Base-by-base conservation (phyloP, 164 flowering plant genomes). In the Stephania japonica region DNA sequence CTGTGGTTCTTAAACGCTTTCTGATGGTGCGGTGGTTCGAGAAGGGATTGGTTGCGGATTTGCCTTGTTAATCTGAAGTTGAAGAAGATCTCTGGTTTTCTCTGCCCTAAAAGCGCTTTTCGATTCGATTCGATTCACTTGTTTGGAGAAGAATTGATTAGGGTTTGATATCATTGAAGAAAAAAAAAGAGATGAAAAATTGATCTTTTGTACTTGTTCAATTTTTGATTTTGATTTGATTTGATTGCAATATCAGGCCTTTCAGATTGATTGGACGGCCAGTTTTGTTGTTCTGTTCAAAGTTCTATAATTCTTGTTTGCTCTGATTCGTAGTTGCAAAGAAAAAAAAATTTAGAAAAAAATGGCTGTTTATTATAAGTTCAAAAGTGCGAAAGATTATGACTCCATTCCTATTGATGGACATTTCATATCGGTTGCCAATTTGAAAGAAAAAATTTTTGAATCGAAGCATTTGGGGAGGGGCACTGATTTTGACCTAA, bases 361-460 rank as follows among this genome's bases (percentile, higher is more conserved):
- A 74, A 84, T 93, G 99, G 95, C 99, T 67, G 93, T 96, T 63
- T 90, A 93, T 85, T 96, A 88, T 83, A 93, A 96, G 84, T 96
- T 96, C 81, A 96, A 93, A 89, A 96, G 99, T 92, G 97, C 99
- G 63, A 96, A 87, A 89, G 99, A 92, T 87, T 93, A 80, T 78
- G 97, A 90, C 84, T 88, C 98, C 9, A 82, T 93, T 83, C 77
- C 90, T 2, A 88, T 93, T 75, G 98, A 91, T 68, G 97, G 98
- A n/a, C 91, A 93, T 75, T 96, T 93, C 85, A 92, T 96, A 79
- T 85, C 97, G 14, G 94, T 93, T 81, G 90, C 86, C 61, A 82
- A 79, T 77, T 85, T 93, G 90, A 96, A 96, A 92, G 97, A 90
- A 83, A 90, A 90, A 92, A 92, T 96, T 75, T 93, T 91, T 81